Conservation (phyloP, 345 rosid genomes). For the Gossypium ekmanianum region DNA sequence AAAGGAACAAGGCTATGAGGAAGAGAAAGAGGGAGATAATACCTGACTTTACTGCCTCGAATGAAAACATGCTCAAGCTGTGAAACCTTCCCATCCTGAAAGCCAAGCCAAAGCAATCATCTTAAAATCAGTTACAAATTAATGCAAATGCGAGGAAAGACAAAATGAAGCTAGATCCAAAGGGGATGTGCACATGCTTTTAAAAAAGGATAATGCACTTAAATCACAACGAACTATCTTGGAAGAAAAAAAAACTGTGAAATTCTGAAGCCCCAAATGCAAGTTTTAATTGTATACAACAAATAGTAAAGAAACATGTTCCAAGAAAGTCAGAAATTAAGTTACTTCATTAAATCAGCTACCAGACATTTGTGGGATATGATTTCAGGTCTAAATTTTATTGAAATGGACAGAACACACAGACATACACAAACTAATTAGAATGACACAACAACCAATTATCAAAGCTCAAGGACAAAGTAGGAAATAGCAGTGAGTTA, state of each 20-base stretch:
- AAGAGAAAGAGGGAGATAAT: not conserved
- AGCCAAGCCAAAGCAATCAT: constrained; percentile 15
- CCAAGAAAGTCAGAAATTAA: not conserved
- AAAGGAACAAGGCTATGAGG: not conserved
- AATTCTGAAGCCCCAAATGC: not conserved
- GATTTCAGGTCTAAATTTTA: not conserved
- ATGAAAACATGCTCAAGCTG: constrained; percentile 98
- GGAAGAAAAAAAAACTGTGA: not conserved
- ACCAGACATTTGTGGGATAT: not conserved
- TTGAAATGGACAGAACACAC: not conserved
- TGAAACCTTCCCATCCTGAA: constrained; percentile 91
- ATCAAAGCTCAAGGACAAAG: not conserved
- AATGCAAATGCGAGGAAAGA: not conserved
- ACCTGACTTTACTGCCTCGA: constrained; percentile 99
- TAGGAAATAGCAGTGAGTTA: not conserved
- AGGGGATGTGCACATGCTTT: not conserved
- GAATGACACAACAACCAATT: not conserved
- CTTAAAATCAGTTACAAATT: not conserved
- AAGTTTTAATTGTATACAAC: not conserved
- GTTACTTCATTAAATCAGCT: not conserved
- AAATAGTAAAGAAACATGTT: not conserved
- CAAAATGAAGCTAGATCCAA: not conserved
- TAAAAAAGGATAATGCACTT: not conserved
- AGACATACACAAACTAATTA: not conserved
- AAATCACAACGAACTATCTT: not conserved